phyloP scores from a whole-genome alignment of 495 filamentous ascomycete species.

The Mytilinidion resinicola region DNA sequence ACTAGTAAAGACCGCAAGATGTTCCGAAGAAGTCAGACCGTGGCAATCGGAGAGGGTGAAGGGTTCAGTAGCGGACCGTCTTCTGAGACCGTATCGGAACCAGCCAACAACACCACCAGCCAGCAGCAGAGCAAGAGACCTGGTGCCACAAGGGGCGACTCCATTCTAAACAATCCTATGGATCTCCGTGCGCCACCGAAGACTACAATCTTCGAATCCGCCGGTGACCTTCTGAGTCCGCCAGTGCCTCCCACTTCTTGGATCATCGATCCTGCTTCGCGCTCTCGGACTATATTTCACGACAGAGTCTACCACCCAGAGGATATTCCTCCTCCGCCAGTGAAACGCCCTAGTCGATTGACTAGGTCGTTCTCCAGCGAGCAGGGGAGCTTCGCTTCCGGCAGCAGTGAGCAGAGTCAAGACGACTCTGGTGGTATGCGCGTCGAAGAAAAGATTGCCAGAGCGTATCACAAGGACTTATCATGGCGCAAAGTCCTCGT shows the following conservation, averaged over 20 bases:
- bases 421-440: conserved; percentile 55
- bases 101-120: conserved; percentile 10
- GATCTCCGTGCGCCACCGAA: conserved; percentile 66
- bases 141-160: conserved; percentile 40
- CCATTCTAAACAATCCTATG: conserved; percentile 40
- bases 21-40: conserved; percentile 33
- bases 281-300: conserved; percentile 93
- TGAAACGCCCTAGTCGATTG: conserved; percentile 47
- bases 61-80: not conserved
- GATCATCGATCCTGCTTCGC: conserved; percentile 70
- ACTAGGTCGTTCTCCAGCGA: conserved; percentile 42
- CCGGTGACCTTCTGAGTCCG: conserved; percentile 84
- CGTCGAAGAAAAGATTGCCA: conserved; percentile 94
- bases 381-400: conserved; percentile 17
- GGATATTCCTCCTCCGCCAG: conserved; percentile 76
- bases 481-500: conserved; percentile 97
- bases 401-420: conserved; percentile 14
- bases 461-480: conserved; percentile 83
- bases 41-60: conserved; percentile 11
- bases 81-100: conserved; percentile 2
- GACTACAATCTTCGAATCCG: conserved; percentile 91
- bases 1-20: conserved; percentile 35
- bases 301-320: conserved; percentile 90
- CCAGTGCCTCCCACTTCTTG: conserved; percentile 75
- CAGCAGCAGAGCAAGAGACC: conserved; percentile 24